phyloP scores from a whole-genome alignment of 805 yeast species.

The Maudiozyma turicensis region DNA sequence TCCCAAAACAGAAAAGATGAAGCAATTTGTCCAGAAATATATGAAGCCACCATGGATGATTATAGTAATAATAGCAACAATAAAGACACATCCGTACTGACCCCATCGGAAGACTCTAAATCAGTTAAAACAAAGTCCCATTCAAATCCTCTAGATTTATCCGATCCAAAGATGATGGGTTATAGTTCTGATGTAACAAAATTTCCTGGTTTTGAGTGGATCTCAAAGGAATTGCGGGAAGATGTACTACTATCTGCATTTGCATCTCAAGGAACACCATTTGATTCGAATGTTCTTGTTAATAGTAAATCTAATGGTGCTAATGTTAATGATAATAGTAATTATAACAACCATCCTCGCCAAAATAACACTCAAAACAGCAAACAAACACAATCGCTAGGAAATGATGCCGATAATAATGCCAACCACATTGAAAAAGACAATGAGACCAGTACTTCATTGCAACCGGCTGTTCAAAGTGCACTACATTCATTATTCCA shows the following conservation, averaged over 20 bases:
- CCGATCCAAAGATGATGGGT: not conserved
- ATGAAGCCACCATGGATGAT: not conserved
- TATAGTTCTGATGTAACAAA: not conserved
- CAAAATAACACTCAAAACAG: not conserved
- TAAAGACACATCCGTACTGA: not conserved
- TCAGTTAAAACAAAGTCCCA: not conserved
- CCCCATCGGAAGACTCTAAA: too few species aligned
- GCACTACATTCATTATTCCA: slow-evolving; percentile 1
- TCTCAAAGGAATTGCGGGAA: slow-evolving; percentile 59
- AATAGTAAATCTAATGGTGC: not conserved
- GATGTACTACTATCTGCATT: slow-evolving; percentile 69
- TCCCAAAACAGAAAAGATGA: not conserved
- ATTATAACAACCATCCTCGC: not conserved
- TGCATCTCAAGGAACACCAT: slow-evolving; percentile 34
- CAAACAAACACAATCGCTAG: not conserved
- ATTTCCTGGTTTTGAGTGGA: slow-evolving; percentile 34
- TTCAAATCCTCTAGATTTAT: not conserved
- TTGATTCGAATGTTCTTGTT: not conserved
- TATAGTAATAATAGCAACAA: not conserved
- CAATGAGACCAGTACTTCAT: not conserved
- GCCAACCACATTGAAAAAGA: not conserved
- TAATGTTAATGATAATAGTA: not conserved
- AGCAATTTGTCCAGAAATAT: not conserved
- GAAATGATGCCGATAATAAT: not conserved
- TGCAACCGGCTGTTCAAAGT: not conserved